Base-by-base conservation (phyloP, 208 protist genomes). In the Angomonas deanei region DNA sequence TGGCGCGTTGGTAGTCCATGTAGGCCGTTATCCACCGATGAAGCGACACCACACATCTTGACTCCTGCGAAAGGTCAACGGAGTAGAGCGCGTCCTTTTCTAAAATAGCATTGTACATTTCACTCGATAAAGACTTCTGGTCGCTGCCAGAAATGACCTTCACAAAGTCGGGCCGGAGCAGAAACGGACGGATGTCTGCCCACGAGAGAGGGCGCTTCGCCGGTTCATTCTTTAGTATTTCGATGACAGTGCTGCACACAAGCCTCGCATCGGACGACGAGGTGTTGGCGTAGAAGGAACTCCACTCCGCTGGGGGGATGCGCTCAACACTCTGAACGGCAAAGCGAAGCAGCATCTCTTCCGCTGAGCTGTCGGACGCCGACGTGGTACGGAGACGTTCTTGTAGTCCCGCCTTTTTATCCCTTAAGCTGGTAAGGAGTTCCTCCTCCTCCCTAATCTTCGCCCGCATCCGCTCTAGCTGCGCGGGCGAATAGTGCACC, bases 161-260 rank as follows among this genome's bases (percentile, higher is more conserved):
- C n/a, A n/a, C n/a, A n/a, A n/a, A n/a, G n/a, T n/a, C n/a, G n/a
- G n/a, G n/a, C n/a, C n/a, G n/a, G n/a, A n/a, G n/a, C n/a, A n/a
- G n/a, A n/a, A n/a, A n/a, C n/a, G n/a, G n/a, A n/a, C n/a, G n/a
- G n/a, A n/a, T n/a, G n/a, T n/a, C n/a, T n/a, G n/a, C n/a, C n/a
- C n/a, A n/a, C n/a, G n/a, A n/a, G n/a, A n/a, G n/a, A n/a, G n/a
- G n/a, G n/a, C n/a, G n/a, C n/a, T n/a, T n/a, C n/a, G n/a, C n/a
- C n/a, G n/a, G n/a, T n/a, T n/a, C n/a, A n/a, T n/a, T n/a, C n/a
- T 53, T 26, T 53, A 53, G 47, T 53, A 53, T 53, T 23, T 11
- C 10, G 8, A 53, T n/a, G 11, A 26, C 47, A 11, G 47, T 26
- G 8, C 8, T 26, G 8, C n/a, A 17, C 8, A 53, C n/a, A 53